A percentile compares a stretch with the other conserved stretches of the same genome.
phyloP scores from a whole-genome alignment of 2,329 filamentous ascomycete genomes.

The Trichoderma atroviride region DNA sequence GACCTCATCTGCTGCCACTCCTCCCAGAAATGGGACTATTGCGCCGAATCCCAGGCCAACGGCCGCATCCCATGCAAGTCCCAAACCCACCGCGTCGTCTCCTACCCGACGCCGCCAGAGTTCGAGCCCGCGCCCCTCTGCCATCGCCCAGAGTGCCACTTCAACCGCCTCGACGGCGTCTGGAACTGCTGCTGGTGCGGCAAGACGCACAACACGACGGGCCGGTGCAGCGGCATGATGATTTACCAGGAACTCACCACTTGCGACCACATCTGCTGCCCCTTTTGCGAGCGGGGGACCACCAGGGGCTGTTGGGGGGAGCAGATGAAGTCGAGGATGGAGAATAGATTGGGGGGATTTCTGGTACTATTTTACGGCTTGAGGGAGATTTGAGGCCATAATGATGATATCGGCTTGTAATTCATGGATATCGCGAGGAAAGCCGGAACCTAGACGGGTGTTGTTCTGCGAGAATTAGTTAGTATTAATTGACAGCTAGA shows the following conservation, averaged over 20 bases:
- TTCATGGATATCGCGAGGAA: no score
- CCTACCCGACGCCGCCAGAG: conserved; percentile 52
- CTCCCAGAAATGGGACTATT: conserved; percentile 49
- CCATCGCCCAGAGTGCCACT: conserved; percentile 48
- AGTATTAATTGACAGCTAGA: background rate
- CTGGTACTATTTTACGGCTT: background rate
- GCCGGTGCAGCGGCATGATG: conserved; percentile 57
- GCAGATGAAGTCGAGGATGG: background rate
- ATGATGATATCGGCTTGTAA: background rate
- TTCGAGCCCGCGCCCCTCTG: conserved; percentile 45
- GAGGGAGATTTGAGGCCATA: background rate
- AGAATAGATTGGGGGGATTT: background rate
- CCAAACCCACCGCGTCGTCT: conserved; percentile 47
- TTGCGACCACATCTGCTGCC: conserved; percentile 59
- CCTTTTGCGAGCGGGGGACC: conserved; percentile 47
- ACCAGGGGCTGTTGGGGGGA: background rate
- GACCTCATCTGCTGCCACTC: conserved; percentile 56
- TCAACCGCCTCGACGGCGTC: conserved; percentile 51
- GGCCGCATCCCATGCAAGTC: conserved; percentile 47
- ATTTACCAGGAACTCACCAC: conserved; percentile 52
- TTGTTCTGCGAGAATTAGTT: background rate
- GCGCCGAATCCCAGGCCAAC: conserved; percentile 44
- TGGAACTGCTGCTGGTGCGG: conserved; percentile 63
- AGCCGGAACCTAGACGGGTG: background rate
- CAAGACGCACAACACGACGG: conserved; percentile 53